Evolutionary conservation across 1,139 yeast genomes (phyloP).

Genomic region (Meyerozyma carpophila): DNA sequence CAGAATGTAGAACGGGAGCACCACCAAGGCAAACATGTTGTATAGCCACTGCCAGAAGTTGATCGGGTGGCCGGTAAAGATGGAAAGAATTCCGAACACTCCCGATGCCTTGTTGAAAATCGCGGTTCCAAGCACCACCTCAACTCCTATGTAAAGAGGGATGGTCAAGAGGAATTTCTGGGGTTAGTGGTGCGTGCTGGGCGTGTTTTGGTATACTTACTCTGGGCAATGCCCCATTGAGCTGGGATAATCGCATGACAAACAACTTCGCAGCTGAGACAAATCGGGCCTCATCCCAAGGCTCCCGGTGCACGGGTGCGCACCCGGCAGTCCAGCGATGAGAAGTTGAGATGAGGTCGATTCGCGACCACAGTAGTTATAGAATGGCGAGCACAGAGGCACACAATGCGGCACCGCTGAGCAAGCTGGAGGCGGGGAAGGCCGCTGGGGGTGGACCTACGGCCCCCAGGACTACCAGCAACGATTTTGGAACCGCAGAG

Average conservation of each 20-base stretch:
- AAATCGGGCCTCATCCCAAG: neutral
- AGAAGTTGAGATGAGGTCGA: neutral
- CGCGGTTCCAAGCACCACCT: slow-evolving; percentile 70
- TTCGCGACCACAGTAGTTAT: neutral
- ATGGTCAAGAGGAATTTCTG: slow-evolving; percentile 54
- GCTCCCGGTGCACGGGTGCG: neutral
- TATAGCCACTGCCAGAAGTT: slow-evolving; percentile 80
- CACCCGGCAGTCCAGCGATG: neutral
- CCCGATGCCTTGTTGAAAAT: slow-evolving; percentile 89
- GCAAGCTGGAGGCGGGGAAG: neutral
- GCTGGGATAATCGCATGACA: slow-evolving; percentile 3
- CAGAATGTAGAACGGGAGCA: slow-evolving; percentile 61
- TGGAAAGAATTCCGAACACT: slow-evolving; percentile 75
- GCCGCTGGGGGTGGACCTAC: neutral
- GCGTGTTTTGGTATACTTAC: slow-evolving; percentile 4
- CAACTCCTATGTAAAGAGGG: slow-evolving; percentile 87
- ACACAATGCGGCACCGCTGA: neutral
- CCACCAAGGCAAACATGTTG: slow-evolving; percentile 59
- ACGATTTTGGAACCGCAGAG: neutral
- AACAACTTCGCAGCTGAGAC: neutral
- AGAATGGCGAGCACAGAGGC: neutral
- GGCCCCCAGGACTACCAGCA: neutral
- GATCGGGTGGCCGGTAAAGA: slow-evolving; percentile 86
- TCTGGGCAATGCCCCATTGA: slow-evolving; percentile 8
- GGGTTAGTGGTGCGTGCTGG: neutral